A percentile compares a stretch with the other conserved stretches of the same genome.
Evolutionary conservation across 805 yeast genomes (phyloP).

Genomic region (Starmerella apis): DNA sequence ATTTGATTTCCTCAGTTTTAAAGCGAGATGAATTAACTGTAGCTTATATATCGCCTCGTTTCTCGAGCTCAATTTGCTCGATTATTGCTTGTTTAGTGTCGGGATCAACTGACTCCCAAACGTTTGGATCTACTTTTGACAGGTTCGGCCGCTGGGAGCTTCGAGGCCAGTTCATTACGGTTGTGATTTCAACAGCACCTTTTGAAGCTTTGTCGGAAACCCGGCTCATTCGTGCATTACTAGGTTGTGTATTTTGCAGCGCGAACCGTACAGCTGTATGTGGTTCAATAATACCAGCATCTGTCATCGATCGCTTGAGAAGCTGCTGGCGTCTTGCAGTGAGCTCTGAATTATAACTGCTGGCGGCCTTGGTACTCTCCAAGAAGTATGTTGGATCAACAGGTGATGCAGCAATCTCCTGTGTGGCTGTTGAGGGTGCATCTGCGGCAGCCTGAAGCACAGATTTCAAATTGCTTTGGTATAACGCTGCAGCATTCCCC

Average conservation of each 20-base stretch:
- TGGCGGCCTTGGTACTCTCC: slow-evolving; percentile 76
- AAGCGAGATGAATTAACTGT: too few species aligned
- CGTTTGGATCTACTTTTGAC: slow-evolving; percentile 5
- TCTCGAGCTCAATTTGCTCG: slow-evolving; percentile 7
- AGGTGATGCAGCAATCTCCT: slow-evolving; percentile 5
- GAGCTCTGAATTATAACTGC: slow-evolving; percentile 57
- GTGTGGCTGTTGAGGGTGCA: slow-evolving; percentile 3
- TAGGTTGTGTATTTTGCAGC: slow-evolving; percentile 70
- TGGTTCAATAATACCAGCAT: slow-evolving; percentile 43
- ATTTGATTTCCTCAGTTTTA: too few species aligned
- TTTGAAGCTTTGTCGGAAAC: background rate
- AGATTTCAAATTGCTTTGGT: slow-evolving; percentile 27
- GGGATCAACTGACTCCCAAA: slow-evolving; percentile 37
- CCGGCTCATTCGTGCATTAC: slow-evolving; percentile 27
- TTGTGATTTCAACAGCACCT: slow-evolving; percentile 19
- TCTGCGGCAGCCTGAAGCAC: slow-evolving; percentile 25
- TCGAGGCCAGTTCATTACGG: slow-evolving; percentile 14
- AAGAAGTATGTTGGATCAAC: slow-evolving; percentile 41
- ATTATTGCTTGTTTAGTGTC: slow-evolving; percentile 11
- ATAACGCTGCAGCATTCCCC: slow-evolving; percentile 16
- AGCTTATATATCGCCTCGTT: too few species aligned
- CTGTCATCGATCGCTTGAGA: slow-evolving; percentile 21
- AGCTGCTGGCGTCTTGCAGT: slow-evolving; percentile 47
- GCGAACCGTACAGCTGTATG: slow-evolving; percentile 75
- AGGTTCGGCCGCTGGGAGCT: slow-evolving; percentile 1